Percentiles rank a stretch among this genome's conserved stretches.
These are phyloP conservation scores for Fusarium verticillioides DNA, from an alignment of 2,329 filamentous ascomycete species.

Conservation along the genomic window DNA sequence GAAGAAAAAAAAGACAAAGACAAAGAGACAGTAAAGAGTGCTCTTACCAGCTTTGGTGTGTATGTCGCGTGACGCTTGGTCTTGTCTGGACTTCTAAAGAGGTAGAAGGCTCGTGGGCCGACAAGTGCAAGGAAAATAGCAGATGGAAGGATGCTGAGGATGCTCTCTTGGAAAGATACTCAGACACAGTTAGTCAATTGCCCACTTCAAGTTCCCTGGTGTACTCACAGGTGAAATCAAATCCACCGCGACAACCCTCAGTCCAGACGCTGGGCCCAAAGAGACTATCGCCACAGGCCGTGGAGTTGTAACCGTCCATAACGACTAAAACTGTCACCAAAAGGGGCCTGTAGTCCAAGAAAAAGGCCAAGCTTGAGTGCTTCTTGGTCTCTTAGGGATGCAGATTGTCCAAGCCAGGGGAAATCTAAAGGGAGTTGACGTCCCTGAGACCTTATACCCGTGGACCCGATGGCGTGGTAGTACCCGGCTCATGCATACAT, in stretches of 20 bases:
- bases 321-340: neutral
- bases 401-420: neutral
- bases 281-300: slow-evolving; percentile 44
- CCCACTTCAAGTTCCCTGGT: neutral
- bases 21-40: neutral
- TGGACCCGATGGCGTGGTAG: neutral
- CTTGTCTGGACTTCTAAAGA: slow-evolving; percentile 39
- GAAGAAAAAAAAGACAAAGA: neutral
- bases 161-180: slow-evolving; percentile 48
- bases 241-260: slow-evolving; percentile 47
- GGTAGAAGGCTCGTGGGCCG: slow-evolving; percentile 39
- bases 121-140: slow-evolving; percentile 42
- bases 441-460: neutral
- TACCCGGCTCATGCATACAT: neutral
- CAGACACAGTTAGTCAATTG: slow-evolving; percentile 3
- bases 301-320: slow-evolving; percentile 43
- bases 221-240: slow-evolving; percentile 47
- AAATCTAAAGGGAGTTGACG: neutral
- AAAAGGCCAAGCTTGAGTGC: neutral
- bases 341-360: neutral
- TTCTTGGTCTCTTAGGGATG: neutral
- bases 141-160: slow-evolving; percentile 41
- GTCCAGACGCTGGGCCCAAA: slow-evolving; percentile 46
- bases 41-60: slow-evolving; percentile 42
- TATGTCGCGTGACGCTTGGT: slow-evolving; percentile 43